These are phyloP conservation scores for Fusarium mexicanum DNA, from an alignment of 2,329 filamentous ascomycete genomes.

Conservation along the genomic window DNA sequence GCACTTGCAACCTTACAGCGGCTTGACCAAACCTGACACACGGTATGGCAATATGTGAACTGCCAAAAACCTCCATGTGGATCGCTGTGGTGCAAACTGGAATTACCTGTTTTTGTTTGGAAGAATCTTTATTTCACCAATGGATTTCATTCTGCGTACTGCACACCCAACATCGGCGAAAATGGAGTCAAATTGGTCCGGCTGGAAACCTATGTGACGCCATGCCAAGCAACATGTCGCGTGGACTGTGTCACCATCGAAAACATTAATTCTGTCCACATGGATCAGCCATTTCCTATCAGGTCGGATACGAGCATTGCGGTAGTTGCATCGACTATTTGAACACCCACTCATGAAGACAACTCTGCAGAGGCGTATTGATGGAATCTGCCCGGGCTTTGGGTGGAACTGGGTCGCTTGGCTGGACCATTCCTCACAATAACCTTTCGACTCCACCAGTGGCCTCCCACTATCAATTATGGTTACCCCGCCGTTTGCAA, in stretches of 20 bases:
- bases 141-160: slow-evolving; percentile 1
- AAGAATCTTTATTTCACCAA: neutral
- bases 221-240: slow-evolving; percentile 16
- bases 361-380: neutral
- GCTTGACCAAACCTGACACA: neutral
- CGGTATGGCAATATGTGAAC: neutral
- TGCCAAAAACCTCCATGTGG: neutral
- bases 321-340: neutral
- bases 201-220: slow-evolving; percentile 4
- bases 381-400: neutral
- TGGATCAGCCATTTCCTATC: neutral
- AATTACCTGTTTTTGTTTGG: neutral
- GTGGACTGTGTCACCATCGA: neutral
- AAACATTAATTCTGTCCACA: neutral
- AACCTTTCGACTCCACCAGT: slow-evolving; percentile 38
- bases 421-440: slow-evolving; percentile 21
- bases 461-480: slow-evolving; percentile 27
- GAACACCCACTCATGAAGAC: neutral
- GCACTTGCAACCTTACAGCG: neutral
- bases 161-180: neutral
- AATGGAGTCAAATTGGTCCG: slow-evolving; percentile 24
- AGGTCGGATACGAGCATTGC: neutral
- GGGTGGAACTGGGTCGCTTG: slow-evolving; percentile 32
- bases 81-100: neutral
- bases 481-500: slow-evolving; percentile 43